Conservation (phyloP, 108 stramenopile genomes). For the Cyclotella cryptica region DNA sequence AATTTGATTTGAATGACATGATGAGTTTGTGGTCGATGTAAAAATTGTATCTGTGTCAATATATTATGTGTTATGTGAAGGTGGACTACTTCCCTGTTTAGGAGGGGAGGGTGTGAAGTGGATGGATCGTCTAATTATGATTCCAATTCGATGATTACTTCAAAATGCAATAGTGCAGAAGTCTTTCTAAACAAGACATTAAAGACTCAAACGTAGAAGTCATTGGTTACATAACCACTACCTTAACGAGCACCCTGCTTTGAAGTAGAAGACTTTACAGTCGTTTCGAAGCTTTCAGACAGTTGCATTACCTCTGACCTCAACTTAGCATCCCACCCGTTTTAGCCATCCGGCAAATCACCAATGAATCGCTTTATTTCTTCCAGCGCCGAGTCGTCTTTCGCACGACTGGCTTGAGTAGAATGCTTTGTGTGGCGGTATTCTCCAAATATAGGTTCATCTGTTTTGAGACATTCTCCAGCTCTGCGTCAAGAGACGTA, state of each 20-base stretch:
- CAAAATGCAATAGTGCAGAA: not conserved
- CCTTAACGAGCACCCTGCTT: slow-evolving; percentile 8
- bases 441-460: slow-evolving; percentile 88
- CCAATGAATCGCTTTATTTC: slow-evolving; percentile 61
- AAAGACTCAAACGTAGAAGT: not conserved
- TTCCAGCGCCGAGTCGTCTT: slow-evolving; percentile 77
- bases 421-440: slow-evolving; percentile 80
- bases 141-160: too few species aligned
- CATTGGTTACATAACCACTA: not conserved
- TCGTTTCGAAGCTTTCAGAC: slow-evolving; percentile 41
- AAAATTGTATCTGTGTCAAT: not conserved
- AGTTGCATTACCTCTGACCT: slow-evolving; percentile 49
- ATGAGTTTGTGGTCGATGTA: not conserved
- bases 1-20: not conserved
- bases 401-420: slow-evolving; percentile 81
- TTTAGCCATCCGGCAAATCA: slow-evolving; percentile 55
- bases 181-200: not conserved
- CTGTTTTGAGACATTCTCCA: slow-evolving; percentile 62
- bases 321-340: slow-evolving; percentile 65
- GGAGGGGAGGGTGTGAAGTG: too few species aligned
- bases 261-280: slow-evolving; percentile 41
- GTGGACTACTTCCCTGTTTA: too few species aligned
- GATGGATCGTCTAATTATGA: too few species aligned
- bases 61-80: too few species aligned
- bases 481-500: slow-evolving; percentile 55